Conservation (phyloP, 495 filamentous ascomycete genomes). For the Trichoderma virens region DNA sequence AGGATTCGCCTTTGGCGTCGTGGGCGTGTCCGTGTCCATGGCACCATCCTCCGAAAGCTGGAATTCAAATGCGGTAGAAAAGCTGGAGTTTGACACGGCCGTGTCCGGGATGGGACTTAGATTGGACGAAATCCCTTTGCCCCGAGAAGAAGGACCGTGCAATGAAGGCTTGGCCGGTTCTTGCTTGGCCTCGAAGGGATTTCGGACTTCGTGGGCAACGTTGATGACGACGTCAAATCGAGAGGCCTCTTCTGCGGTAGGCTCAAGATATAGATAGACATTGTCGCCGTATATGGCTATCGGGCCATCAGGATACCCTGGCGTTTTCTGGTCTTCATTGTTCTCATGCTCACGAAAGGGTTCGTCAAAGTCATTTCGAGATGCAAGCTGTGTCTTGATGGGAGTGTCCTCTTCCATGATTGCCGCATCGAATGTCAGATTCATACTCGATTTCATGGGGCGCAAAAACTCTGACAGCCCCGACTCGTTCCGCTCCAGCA, state of each 20-base stretch:
- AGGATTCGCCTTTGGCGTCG: slow-evolving; percentile 49
- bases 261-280: slow-evolving; percentile 89
- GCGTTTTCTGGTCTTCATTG: slow-evolving; percentile 71
- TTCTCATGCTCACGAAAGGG: slow-evolving; percentile 44
- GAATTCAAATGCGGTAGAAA: slow-evolving; percentile 64
- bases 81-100: slow-evolving; percentile 60
- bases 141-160: neutral
- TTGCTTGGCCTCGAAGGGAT: slow-evolving; percentile 59
- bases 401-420: slow-evolving; percentile 74
- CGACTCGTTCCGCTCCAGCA: slow-evolving; percentile 39
- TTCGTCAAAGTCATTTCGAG: slow-evolving; percentile 40
- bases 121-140: slow-evolving; percentile 21
- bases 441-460: slow-evolving; percentile 28
- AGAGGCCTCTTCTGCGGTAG: slow-evolving; percentile 73
- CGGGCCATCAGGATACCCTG: slow-evolving; percentile 87
- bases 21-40: slow-evolving; percentile 39
- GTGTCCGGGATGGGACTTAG: slow-evolving; percentile 58
- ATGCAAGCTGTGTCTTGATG: slow-evolving; percentile 53
- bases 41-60: slow-evolving; percentile 25
- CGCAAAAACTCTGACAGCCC: slow-evolving; percentile 42
- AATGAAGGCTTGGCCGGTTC: slow-evolving; percentile 21
- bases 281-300: slow-evolving; percentile 87
- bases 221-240: slow-evolving; percentile 91
- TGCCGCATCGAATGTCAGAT: slow-evolving; percentile 27
- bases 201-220: slow-evolving; percentile 87